These are phyloP conservation scores for Rhodosorus marinus DNA, from an alignment of 23 red algal species.

Conservation along the genomic window DNA sequence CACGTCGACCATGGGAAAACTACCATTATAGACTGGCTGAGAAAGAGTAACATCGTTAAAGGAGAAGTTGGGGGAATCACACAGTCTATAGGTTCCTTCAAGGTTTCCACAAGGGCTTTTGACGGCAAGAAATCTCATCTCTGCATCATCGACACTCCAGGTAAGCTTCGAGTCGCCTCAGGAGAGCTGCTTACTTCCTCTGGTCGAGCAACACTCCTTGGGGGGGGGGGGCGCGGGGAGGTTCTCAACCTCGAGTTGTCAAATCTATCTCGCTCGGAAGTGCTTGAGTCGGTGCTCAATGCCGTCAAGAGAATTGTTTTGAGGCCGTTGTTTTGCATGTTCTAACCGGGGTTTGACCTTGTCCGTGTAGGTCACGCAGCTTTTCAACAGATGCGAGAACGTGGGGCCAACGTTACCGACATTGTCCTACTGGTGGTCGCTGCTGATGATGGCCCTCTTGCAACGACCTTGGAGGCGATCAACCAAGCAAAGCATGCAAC, in stretches of 20 bases:
- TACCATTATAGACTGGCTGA: constrained; percentile 68
- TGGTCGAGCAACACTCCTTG: too few species aligned
- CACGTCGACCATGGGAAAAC: constrained; percentile 97
- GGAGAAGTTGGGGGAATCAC: constrained; percentile 88
- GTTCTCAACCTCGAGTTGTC: constrained; percentile 21
- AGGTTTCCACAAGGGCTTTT: too few species aligned
- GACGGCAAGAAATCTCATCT: too few species aligned
- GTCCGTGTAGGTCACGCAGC: constrained; percentile 84
- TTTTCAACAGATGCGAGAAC: constrained; percentile 70
- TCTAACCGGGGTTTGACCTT: too few species aligned
- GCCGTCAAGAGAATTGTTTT: constrained; percentile 38
- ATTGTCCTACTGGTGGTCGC: constrained; percentile 80
- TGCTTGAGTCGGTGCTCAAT: neutral
- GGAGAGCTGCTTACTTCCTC: too few species aligned
- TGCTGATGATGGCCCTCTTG: constrained; percentile 85
- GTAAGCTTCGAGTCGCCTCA: too few species aligned
- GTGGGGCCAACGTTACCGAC: constrained; percentile 52
- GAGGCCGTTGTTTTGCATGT: too few species aligned
- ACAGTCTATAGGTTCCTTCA: constrained; percentile 73
- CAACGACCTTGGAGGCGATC: constrained; percentile 67
- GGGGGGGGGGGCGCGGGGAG: too few species aligned
- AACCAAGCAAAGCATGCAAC: constrained; percentile 51
- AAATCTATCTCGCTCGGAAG: neutral
- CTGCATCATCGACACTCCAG: too few species aligned
- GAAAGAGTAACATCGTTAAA: constrained; percentile 27